These are phyloP conservation scores for Pilasporangium apinafurcum DNA, from an alignment of 352 stramenopile genomes.

Conservation along the genomic window DNA sequence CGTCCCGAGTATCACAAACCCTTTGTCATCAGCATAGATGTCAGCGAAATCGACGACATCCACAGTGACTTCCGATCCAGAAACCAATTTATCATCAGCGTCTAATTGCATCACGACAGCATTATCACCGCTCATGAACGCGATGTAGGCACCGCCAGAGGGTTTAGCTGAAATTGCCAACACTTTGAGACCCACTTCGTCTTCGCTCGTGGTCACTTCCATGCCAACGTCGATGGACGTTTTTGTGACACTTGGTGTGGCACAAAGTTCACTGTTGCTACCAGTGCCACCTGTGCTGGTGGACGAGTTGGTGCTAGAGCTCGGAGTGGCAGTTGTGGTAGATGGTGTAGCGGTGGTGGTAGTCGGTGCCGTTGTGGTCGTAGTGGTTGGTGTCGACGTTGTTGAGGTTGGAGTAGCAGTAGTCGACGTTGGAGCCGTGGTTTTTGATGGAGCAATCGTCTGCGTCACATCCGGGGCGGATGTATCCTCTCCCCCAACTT, in stretches of 20 bases:
- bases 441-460: too few species aligned
- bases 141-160: conserved; percentile 32
- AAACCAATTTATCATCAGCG: conserved; percentile 35
- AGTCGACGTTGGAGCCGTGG: too few species aligned
- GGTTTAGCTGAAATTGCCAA: conserved; percentile 38
- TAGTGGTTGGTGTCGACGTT: background rate
- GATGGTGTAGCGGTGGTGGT: background rate
- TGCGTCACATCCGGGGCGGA: too few species aligned
- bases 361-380: background rate
- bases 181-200: conserved; percentile 41
- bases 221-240: conserved; percentile 32
- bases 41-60: conserved; percentile 50
- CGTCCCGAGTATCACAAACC: conserved; percentile 46
- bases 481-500: too few species aligned
- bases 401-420: too few species aligned
- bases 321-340: conserved; percentile 1
- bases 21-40: conserved; percentile 44
- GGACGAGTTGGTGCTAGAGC: conserved; percentile 2
- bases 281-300: too few species aligned
- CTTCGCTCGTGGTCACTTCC: conserved; percentile 28
- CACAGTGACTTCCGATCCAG: conserved; percentile 16
- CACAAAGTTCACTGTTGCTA: conserved; percentile 37
- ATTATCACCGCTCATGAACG: conserved; percentile 43
- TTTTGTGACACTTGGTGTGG: conserved; percentile 27
- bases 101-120: conserved; percentile 43